Base-by-base conservation (phyloP, 768 basidiomycete species). In the Russula griseocarnosa region DNA sequence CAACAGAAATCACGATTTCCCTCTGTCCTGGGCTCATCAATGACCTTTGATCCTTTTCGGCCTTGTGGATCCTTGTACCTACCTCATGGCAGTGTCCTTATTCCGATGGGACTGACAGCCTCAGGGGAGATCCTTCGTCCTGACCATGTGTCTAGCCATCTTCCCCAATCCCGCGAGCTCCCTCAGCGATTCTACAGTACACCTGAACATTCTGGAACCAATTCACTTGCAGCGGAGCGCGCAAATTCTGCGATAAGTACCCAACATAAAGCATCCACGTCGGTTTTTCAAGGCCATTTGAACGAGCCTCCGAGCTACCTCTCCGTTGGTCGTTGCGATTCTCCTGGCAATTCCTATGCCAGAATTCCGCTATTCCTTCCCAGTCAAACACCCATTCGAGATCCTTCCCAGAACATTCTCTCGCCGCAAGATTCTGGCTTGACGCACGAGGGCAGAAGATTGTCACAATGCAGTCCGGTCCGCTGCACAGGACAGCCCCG, bases 381-480 rank as follows among this genome's bases (percentile, higher is more conserved):
- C 22, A 55, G 58, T 50, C 52, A 64, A 64, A 64, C 63, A 1
- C 63, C 63, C 36, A 55, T 40, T 40, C 58, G 63, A 28, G 58
- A 49, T 14, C 9, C 22, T 46, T 47, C 52, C 6, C 62, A 8
- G 44, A 26, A 24, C n/a, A 16, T 28, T 20, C 24, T 38, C 26
- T 38, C 62, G 11, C 34, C 44, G 11, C 58, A 24, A 8, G 26
- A 26, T 36, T 26, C 36, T 24, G 13, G 38, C 24, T 16, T 24
- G 13, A 32, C 11, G 6, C 14, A 32, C 11, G 36, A 55, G 22
- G 44, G 28, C 10, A 54, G 20, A 36, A 24, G 11, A 24, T 30
- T 30, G 28, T 49, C 26, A 18, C 42, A 22, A 32, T 44, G 10
- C 36, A 64, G 28, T 5, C 58, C 18, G 46, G 34, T 36, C 22